A percentile compares a stretch with the other conserved stretches of the same genome.
Evolutionary conservation across 2,329 filamentous ascomycete genomes (phyloP).

Genomic region (Xylaria sp.): DNA sequence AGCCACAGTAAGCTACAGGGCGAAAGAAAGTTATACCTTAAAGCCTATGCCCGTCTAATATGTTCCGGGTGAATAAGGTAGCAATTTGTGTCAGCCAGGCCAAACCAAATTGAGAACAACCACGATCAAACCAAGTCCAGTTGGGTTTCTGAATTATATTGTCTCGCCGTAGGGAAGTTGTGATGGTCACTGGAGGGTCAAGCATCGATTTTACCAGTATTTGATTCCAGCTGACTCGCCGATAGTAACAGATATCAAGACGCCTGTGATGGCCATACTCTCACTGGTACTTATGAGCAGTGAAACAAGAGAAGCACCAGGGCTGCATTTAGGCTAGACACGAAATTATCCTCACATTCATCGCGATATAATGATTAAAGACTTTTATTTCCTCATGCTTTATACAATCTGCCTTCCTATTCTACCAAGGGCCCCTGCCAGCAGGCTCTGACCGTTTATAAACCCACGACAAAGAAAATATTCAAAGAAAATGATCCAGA

Average conservation of each 20-base stretch:
- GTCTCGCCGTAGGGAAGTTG: too few relatives aligned
- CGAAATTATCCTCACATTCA: neutral
- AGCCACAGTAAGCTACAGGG: too few relatives aligned
- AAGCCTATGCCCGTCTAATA: too few relatives aligned
- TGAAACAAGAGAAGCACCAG: neutral
- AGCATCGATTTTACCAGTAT: neutral
- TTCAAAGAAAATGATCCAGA: neutral
- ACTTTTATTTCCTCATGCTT: neutral
- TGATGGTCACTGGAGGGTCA: neutral
- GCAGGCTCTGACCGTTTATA: constrained; percentile 11
- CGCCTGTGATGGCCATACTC: neutral
- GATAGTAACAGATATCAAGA: neutral
- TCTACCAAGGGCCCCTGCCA: constrained; percentile 18
- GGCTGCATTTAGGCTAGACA: neutral
- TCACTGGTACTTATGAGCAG: neutral
- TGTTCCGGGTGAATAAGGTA: too few relatives aligned
- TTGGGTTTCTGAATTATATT: too few relatives aligned
- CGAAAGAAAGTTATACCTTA: too few relatives aligned
- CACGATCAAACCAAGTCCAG: too few relatives aligned
- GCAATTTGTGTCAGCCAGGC: too few relatives aligned
- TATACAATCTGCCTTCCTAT: neutral
- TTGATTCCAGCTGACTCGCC: neutral
- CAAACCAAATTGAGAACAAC: too few relatives aligned
- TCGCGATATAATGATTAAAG: neutral
- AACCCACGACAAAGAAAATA: neutral